Conservation (phyloP, 768 basidiomycete species). For the Crassisporium funariophilum region DNA sequence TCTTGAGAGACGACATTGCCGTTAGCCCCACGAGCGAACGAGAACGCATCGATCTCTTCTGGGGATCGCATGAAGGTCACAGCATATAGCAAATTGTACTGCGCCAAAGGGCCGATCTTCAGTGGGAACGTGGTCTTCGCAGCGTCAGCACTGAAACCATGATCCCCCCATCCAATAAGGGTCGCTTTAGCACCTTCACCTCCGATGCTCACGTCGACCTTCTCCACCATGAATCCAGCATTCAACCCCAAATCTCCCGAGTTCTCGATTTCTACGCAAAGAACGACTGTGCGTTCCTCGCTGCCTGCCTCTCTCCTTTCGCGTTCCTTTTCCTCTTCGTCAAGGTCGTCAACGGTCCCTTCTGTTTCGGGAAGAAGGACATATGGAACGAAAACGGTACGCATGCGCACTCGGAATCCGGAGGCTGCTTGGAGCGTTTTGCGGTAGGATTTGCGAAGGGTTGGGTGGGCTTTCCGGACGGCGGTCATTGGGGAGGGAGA, state of each 20-base stretch:
- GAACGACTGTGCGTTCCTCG: conserved; percentile 82
- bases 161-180: conserved; percentile 59
- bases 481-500: conserved; percentile 55
- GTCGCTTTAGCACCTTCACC: conserved; percentile 59
- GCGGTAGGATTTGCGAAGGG: conserved; percentile 84
- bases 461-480: conserved; percentile 54
- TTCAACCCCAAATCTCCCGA: conserved; percentile 60
- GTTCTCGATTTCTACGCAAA: conserved; percentile 93
- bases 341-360: conserved; percentile 25
- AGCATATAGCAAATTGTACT: conserved; percentile 87
- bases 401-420: conserved; percentile 89
- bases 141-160: conserved; percentile 44
- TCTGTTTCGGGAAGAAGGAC: conserved; percentile 61
- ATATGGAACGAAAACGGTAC: conserved; percentile 90
- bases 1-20: conserved; percentile 37
- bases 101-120: conserved; percentile 68
- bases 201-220: conserved; percentile 72
- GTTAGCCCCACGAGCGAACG: conserved; percentile 30
- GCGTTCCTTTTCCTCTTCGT: conserved; percentile 50
- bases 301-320: conserved; percentile 66
- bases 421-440: conserved; percentile 77
- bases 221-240: conserved; percentile 76
- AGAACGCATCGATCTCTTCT: conserved; percentile 52
- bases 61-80: conserved; percentile 79
- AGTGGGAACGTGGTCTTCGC: conserved; percentile 67